A percentile compares a stretch with the other conserved stretches of the same genome.
Conservation (phyloP, 768 basidiomycete genomes). For the Postia placenta region DNA sequence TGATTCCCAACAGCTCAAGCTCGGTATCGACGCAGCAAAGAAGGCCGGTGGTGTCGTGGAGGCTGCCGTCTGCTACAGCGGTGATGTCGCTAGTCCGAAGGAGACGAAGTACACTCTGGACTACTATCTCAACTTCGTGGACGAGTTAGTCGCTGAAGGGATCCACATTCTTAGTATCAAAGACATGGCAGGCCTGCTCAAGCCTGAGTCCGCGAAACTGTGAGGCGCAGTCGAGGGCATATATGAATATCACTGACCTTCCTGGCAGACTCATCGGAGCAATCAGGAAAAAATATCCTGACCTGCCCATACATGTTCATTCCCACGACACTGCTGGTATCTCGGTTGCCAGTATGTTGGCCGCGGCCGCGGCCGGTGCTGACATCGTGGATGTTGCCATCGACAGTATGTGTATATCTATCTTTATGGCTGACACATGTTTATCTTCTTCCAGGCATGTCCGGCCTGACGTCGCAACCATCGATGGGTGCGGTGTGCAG, state of each 20-base stretch:
- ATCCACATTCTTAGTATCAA: conserved; percentile 97
- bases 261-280: conserved; percentile 78
- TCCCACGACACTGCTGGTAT: conserved; percentile 99
- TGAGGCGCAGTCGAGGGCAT: conserved; percentile 32
- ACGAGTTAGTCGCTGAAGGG: conserved; percentile 88
- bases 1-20: conserved; percentile 63
- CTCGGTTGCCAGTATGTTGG: conserved; percentile 95
- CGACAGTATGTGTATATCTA: conserved; percentile 60
- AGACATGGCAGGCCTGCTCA: conserved; percentile 97
- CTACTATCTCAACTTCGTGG: conserved; percentile 95
- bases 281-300: conserved; percentile 93
- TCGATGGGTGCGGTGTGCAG: conserved; percentile 97
- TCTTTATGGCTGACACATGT: too few species aligned
- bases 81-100: conserved; percentile 91
- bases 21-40: conserved; percentile 99
- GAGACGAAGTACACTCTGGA: conserved; percentile 96
- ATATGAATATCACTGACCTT: background rate
- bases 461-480: conserved; percentile 95
- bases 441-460: conserved; percentile 73
- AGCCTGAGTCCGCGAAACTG: conserved; percentile 90
- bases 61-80: conserved; percentile 97
- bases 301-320: conserved; percentile 98
- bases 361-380: conserved; percentile 92
- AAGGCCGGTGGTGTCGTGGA: conserved; percentile 98
- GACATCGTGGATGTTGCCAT: conserved; percentile 98